Evolutionary conservation across 2,329 filamentous ascomycete genomes (phyloP), one percentile per base, ranked within the genome.

Genomic region (Emmonsiellopsis sp.): DNA sequence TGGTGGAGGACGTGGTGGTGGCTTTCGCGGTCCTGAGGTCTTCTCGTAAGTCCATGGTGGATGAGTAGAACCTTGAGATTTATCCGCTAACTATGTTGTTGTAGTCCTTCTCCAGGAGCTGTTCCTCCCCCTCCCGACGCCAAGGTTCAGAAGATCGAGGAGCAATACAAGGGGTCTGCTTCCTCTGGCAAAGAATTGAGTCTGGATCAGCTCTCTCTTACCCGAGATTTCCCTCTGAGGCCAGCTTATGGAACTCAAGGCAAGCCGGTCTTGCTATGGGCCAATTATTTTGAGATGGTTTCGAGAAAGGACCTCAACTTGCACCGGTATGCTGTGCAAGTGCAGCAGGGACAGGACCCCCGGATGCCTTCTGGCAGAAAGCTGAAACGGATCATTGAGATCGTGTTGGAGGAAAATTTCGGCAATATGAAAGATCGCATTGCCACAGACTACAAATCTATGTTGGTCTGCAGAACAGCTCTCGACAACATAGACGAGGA

Each of bases 341-440:
- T 69, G 17, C 55, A 59, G 1, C 61, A 61, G 3, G 61, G 66
- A 21, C 53, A 63, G n/a, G 59, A 64, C 2, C 63, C 57, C 5
- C 58, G 57, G 6, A 49, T 59, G 3, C 62, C 63, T 2, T 51
- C 63, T 42, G 73, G 72, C 51, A 69, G 69, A 36, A 78, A 75
- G 62, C 74, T 69, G 37, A 70, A 71, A 42, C 73, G 74, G 5
- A 66, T 81, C 5, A 66, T 82, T 13, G 64, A 76, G 13, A 60
- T 77, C 21, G 59, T 83, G 14, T 57, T 74, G 13, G 66, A 72
- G 51, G 62, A 70, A 55, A 58, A 71, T 56, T 63, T 71, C 58
- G 5, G 59, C 1, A 27, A 61, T n/a, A 44, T 62, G 13, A 56
- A 56, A 32, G 58, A 56, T 8, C 53, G 57, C 37, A 65, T 75